These are phyloP conservation scores for Neotropicomus parvogracilis DNA, from an alignment of 1,284 basidiomycete species.

Conservation along the genomic window DNA sequence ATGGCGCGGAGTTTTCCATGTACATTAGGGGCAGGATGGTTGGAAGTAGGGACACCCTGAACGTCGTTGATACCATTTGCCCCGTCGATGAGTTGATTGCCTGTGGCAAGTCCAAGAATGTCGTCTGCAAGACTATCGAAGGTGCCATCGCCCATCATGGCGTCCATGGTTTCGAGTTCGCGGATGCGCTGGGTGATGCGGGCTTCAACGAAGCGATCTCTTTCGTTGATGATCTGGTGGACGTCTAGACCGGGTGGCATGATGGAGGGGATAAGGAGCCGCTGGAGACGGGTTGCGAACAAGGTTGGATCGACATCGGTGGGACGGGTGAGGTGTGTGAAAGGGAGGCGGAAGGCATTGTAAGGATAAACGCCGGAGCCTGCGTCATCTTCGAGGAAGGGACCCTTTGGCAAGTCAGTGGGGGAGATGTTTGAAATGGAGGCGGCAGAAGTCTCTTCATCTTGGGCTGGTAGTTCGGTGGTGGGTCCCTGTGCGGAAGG, in stretches of 20 bases:
- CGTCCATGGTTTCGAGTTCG: constrained; percentile 83
- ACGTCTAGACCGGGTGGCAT: constrained; percentile 95
- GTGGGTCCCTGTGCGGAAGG: constrained; percentile 14
- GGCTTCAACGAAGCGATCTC: constrained; percentile 88
- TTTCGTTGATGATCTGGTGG: constrained; percentile 85
- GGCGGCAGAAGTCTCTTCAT: constrained; percentile 39
- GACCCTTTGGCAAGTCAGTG: constrained; percentile 58
- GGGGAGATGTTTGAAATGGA: constrained; percentile 36
- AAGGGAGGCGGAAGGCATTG: constrained; percentile 90
- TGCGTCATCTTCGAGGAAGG: constrained; percentile 77
- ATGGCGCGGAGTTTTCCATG: constrained; percentile 85
- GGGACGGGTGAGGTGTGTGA: constrained; percentile 68
- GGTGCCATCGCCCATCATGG: constrained; percentile 78
- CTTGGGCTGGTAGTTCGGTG: constrained; percentile 33
- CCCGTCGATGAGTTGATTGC: constrained; percentile 40
- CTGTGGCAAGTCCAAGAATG: constrained; percentile 35
- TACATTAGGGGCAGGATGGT: constrained; percentile 53
- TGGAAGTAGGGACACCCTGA: neutral
- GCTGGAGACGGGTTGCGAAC: constrained; percentile 72
- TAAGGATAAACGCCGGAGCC: constrained; percentile 89
- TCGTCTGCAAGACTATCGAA: constrained; percentile 59
- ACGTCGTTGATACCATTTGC: neutral
- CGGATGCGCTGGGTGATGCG: constrained; percentile 86
- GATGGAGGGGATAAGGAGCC: constrained; percentile 82
- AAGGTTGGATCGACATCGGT: constrained; percentile 56